phyloP scores from a whole-genome alignment of 345 rosid genomes.

The Kernera saxatilis region DNA sequence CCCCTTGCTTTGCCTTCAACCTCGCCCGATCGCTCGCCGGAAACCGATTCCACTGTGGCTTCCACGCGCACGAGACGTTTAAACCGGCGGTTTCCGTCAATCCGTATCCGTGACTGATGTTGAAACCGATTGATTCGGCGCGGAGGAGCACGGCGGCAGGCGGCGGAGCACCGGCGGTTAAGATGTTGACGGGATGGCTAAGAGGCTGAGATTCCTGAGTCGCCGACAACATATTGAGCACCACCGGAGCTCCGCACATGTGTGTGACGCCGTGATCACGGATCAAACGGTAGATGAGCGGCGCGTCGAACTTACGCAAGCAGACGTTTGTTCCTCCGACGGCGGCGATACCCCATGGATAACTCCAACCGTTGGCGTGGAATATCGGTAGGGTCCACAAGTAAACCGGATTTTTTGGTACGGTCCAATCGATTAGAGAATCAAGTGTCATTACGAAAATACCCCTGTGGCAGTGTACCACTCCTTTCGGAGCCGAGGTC shows the following conservation, averaged over 20 bases:
- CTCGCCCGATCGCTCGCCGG: slow-evolving; percentile 56
- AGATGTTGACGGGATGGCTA: slow-evolving; percentile 45
- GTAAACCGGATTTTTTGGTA: slow-evolving; percentile 62
- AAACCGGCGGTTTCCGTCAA: slow-evolving; percentile 67
- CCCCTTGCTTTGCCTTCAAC: slow-evolving; percentile 71
- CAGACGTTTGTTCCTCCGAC: slow-evolving; percentile 80
- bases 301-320: slow-evolving; percentile 57
- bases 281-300: slow-evolving; percentile 44
- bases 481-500: slow-evolving; percentile 84
- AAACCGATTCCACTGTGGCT: slow-evolving; percentile 57
- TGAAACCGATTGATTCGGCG: slow-evolving; percentile 62
- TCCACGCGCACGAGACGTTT: slow-evolving; percentile 68
- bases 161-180: slow-evolving; percentile 85
- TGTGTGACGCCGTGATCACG: slow-evolving; percentile 59
- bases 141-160: slow-evolving; percentile 59
- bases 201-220: slow-evolving; percentile 28
- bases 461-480: slow-evolving; percentile 76
- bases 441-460: slow-evolving; percentile 45
- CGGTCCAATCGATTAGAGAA: slow-evolving; percentile 48
- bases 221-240: slow-evolving; percentile 64
- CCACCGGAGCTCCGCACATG: slow-evolving; percentile 89
- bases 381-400: slow-evolving; percentile 91
- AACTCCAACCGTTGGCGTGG: slow-evolving; percentile 84
- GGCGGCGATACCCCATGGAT: slow-evolving; percentile 75
- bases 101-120: slow-evolving; percentile 71